Conservation (phyloP, 495 filamentous ascomycete genomes). For the Tuber borchii region DNA sequence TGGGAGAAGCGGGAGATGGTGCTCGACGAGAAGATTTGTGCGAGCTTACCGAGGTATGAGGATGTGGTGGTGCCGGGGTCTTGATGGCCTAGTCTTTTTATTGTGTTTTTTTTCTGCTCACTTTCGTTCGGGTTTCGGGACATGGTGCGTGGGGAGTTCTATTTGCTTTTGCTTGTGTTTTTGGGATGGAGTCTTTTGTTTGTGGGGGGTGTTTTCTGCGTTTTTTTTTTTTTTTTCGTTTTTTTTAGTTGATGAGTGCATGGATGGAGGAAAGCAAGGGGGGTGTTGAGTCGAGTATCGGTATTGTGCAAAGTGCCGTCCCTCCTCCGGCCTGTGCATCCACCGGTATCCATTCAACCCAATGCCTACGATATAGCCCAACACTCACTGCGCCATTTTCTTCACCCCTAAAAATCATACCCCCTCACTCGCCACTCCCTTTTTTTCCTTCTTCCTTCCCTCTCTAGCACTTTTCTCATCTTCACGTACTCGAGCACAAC, state of each 20-base stretch:
- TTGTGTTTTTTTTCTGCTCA: background rate
- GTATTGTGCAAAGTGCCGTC: background rate
- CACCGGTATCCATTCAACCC: background rate
- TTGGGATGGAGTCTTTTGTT: constrained; percentile 6
- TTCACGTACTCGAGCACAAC: background rate
- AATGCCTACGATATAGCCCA: too few relatives aligned
- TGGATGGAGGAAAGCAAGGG: background rate
- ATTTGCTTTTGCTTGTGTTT: background rate
- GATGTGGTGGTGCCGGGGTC: constrained; percentile 1
- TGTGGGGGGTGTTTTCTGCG: background rate
- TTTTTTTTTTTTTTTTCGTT: constrained; percentile 16
- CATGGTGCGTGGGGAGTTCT: background rate
- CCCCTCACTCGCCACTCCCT: background rate
- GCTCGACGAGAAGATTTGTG: constrained; percentile 18
- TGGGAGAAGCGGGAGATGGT: constrained; percentile 36
- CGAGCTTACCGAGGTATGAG: constrained; percentile 19
- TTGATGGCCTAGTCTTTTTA: background rate
- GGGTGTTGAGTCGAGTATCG: background rate
- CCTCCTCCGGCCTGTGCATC: background rate
- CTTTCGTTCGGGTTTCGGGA: background rate
- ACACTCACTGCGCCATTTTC: background rate
- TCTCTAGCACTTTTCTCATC: background rate
- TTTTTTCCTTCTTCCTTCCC: background rate
- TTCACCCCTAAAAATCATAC: background rate
- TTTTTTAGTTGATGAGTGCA: background rate